Evolutionary conservation across 345 rosid species (phyloP).

Genomic region (Pistacia vera): DNA sequence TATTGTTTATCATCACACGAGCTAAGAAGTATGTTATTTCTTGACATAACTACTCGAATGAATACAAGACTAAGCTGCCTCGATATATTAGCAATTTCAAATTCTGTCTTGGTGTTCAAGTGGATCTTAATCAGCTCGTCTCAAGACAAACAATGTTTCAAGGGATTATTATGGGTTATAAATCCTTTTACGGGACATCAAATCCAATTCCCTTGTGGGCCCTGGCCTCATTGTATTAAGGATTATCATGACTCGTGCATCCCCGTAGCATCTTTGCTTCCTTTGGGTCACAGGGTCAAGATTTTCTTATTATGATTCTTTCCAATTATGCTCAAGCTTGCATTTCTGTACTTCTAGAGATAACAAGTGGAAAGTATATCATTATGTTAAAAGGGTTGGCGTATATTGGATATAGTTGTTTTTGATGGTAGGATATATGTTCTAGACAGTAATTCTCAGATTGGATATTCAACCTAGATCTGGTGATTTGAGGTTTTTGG

Average conservation of each 20-base stretch:
- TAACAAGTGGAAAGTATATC: background rate
- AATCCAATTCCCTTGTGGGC: background rate
- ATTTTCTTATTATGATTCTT: background rate
- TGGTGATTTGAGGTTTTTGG: background rate
- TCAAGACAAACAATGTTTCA: background rate
- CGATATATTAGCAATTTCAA: background rate
- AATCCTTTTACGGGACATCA: slow-evolving; percentile 5
- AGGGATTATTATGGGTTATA: background rate
- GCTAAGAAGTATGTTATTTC: background rate
- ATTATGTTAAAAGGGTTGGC: background rate
- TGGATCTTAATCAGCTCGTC: background rate
- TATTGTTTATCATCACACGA: background rate
- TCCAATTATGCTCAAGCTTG: too few species aligned
- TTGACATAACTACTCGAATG: background rate
- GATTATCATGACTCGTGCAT: too few species aligned
- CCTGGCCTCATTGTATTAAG: background rate
- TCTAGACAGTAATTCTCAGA: background rate
- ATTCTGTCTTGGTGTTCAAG: background rate
- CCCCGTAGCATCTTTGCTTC: background rate
- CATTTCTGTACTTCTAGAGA: background rate
- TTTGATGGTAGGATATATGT: background rate
- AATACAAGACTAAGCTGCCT: background rate
- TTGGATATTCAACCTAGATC: background rate
- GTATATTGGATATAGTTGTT: background rate
- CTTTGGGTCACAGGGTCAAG: background rate